Base-by-base conservation (phyloP, 1,284 basidiomycete species). In the Ceratobasidium papillatum region DNA sequence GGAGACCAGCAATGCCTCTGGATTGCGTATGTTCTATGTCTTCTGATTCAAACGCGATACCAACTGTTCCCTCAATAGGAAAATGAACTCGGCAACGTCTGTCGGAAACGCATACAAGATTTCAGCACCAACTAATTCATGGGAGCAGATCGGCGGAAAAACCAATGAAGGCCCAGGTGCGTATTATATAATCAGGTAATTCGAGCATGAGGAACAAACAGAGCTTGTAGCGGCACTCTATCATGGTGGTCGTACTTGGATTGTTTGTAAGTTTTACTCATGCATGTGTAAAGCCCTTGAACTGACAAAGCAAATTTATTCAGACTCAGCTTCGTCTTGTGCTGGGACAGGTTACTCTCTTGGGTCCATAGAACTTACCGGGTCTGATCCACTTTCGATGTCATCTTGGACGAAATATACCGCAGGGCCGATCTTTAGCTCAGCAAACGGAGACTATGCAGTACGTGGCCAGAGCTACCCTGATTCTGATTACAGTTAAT, bases 331-430 rank as follows among this genome's bases (percentile, higher is more conserved):
- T 9, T 76, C 71, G 19, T 25, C 22, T 22, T 76, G 75, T 38
- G 49, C 56, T 38, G 74, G 59, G 11, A 38, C 75, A 14, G 74
- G 75, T 32, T 76, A 76, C 34, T 74, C 73, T 22, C 75, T 76
- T 17, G 73, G 65, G 2, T 77, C 77, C 2, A 80, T 84, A 5
- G 81, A 82, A 74, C 78, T 83, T 14, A 81, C 80, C 1, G 83
- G 83, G 14, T 79, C 80, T 8, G 78, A 83, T 74, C 83, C 82
- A 5, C 77, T 83, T 30, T 80, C 73, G 51, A 77, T 81, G 0
- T 77, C 78, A 41, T 81, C 81, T 4, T 84, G 82, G 83, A 61
- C 63, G 0, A 75, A 75, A 30, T 45, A 75, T 27, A 68, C 30
- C 30, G 14, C 74, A 27, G 74, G 74, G 19, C 74, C 74, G 2